Percentiles rank a stretch among this genome's conserved stretches.
Evolutionary conservation across 352 stramenopile genomes (phyloP).

Genomic region (Peronospora tabacina): DNA sequence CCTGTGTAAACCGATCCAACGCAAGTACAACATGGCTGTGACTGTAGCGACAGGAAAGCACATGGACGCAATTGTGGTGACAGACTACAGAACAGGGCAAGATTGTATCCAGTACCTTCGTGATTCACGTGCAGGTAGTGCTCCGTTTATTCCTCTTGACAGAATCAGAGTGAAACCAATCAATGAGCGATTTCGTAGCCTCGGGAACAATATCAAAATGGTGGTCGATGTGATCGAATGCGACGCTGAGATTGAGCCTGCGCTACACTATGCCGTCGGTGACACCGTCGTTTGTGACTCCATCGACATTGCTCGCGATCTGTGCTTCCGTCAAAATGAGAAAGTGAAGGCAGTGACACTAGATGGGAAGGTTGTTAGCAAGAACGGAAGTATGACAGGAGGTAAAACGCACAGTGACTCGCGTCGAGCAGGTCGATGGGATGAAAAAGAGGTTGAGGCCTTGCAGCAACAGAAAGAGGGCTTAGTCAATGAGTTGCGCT

Average conservation of each 20-base stretch:
- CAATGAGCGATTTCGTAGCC: slow-evolving; percentile 90
- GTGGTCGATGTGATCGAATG: slow-evolving; percentile 94
- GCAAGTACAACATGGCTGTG: slow-evolving; percentile 96
- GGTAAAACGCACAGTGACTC: slow-evolving; percentile 84
- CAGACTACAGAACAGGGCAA: slow-evolving; percentile 71
- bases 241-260: slow-evolving; percentile 87
- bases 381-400: slow-evolving; percentile 97
- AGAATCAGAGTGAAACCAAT: slow-evolving; percentile 86
- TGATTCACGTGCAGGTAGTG: slow-evolving; percentile 90
- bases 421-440: slow-evolving; percentile 84
- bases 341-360: slow-evolving; percentile 90
- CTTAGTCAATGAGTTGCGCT: slow-evolving; percentile 59
- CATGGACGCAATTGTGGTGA: slow-evolving; percentile 90
- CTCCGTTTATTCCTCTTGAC: slow-evolving; percentile 96
- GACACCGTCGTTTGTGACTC: slow-evolving; percentile 95
- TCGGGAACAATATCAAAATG: slow-evolving; percentile 90
- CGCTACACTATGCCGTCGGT: slow-evolving; percentile 92
- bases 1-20: slow-evolving; percentile 93
- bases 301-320: slow-evolving; percentile 88
- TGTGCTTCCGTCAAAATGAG: slow-evolving; percentile 78
- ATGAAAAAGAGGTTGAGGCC: slow-evolving; percentile 87
- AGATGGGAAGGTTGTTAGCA: slow-evolving; percentile 93
- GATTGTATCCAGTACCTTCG: slow-evolving; percentile 91
- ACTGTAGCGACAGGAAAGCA: slow-evolving; percentile 96
- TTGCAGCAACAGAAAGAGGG: slow-evolving; percentile 82